Percentiles rank a stretch among this genome's conserved stretches.
Evolutionary conservation across 2,329 filamentous ascomycete species (phyloP).

Genomic region (Colletotrichum salicis): DNA sequence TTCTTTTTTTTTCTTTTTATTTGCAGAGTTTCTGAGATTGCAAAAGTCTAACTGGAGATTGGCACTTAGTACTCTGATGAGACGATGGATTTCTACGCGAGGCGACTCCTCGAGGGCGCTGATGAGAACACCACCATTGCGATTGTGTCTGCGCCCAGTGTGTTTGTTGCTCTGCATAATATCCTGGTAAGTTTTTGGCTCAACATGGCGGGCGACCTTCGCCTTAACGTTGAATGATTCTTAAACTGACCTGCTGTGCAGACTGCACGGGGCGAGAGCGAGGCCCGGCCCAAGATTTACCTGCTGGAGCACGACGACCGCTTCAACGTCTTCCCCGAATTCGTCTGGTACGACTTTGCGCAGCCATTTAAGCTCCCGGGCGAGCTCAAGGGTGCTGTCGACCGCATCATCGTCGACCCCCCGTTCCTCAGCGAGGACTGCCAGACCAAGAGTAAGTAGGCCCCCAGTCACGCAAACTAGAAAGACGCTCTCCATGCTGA

Average conservation of each 20-base stretch:
- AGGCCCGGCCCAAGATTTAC: conserved; percentile 65
- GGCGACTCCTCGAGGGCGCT: conserved; percentile 71
- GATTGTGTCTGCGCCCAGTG: conserved; percentile 79
- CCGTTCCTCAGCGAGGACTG: conserved; percentile 85
- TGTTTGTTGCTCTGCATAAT: conserved; percentile 81
- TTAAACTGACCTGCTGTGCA: not conserved
- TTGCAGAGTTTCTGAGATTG: too few species aligned
- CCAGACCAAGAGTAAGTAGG: conserved; percentile 74
- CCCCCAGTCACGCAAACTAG: too few species aligned
- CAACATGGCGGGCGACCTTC: not conserved
- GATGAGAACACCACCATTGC: conserved; percentile 69
- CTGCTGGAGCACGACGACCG: conserved; percentile 80
- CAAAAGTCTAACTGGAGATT: not conserved
- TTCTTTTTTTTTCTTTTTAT: too few species aligned
- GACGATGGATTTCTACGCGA: conserved; percentile 72
- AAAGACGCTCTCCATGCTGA: too few species aligned
- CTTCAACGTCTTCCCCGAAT: conserved; percentile 79
- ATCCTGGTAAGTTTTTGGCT: conserved; percentile 60
- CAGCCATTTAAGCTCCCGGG: conserved; percentile 73
- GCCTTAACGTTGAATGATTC: not conserved
- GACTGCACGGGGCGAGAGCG: conserved; percentile 38
- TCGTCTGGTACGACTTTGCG: conserved; percentile 79
- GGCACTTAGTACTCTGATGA: conserved; percentile 73
- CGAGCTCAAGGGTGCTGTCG: conserved; percentile 70
- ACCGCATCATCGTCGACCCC: conserved; percentile 80